A percentile compares a stretch with the other conserved stretches of the same genome.
phyloP scores from a whole-genome alignment of 2,329 filamentous ascomycete genomes.

The Pleoardoris graminearum region DNA sequence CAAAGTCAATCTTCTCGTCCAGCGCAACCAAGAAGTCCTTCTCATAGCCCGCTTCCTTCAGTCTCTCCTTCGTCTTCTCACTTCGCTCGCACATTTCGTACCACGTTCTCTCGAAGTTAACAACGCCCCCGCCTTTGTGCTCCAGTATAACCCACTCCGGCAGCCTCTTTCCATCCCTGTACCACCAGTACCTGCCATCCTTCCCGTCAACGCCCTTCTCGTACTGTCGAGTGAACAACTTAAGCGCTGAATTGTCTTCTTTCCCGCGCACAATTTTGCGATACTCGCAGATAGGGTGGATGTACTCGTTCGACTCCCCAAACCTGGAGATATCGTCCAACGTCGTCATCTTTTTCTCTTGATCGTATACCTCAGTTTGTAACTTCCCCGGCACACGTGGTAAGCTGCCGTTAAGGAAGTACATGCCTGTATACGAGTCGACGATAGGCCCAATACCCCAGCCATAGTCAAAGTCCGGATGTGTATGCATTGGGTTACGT shows the following conservation, averaged over 20 bases:
- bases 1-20: conserved; percentile 32
- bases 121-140: conserved; percentile 11
- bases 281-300: conserved; percentile 49
- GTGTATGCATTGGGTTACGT: conserved; percentile 35
- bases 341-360: conserved; percentile 40
- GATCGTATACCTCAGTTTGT: conserved; percentile 35
- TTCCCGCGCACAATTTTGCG: conserved; percentile 31
- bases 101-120: conserved; percentile 38
- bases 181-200: conserved; percentile 33
- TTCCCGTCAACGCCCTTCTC: conserved; percentile 20
- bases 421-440: conserved; percentile 49
- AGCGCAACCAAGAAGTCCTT: conserved; percentile 29
- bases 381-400: conserved; percentile 53
- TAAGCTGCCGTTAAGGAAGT: conserved; percentile 48
- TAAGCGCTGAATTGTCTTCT: conserved; percentile 29
- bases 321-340: conserved; percentile 44
- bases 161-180: conserved; percentile 23
- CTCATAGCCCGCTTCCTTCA: conserved; percentile 19
- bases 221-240: conserved; percentile 26
- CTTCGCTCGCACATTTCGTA: conserved; percentile 32
- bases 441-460: conserved; percentile 52
- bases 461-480: conserved; percentile 47
- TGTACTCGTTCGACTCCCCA: conserved; percentile 54
- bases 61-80: conserved; percentile 13
- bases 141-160: conserved; percentile 39